Evolutionary conservation across 768 basidiomycete species (phyloP), one percentile per base, ranked within the genome.

Genomic region (Steccherinum ochraceum): DNA sequence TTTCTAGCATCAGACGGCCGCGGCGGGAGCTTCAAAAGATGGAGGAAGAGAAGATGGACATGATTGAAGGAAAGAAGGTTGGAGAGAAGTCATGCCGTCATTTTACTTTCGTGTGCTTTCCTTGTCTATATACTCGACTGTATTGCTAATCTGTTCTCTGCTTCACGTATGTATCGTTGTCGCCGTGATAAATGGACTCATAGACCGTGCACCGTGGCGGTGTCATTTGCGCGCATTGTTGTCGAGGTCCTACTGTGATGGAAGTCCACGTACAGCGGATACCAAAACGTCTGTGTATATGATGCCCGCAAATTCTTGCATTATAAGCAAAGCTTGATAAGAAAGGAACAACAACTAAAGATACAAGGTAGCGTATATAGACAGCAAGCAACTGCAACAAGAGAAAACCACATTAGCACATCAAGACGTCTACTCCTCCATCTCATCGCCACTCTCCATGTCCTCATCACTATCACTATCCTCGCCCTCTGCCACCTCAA

Each of bases 401-500:
- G 47, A 53, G 35, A 48, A 40, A 47, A 54, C 20, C 18, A 16
- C 48, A 48, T 48, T 25, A 41, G 49, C 46, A n/a, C 21, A 45
- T 13, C 24, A 45, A n/a, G 40, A 39, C 41, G 45, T 56, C 56
- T 64, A 76, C 65, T 78, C 77, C 57, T 79, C 69, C 78, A 80
- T 80, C 52, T 81, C 83, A 30, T 83, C 84, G 21, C 71, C 83
- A 49, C 80, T 81, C 42, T 83, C 84, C 44, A 82, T 83, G 19
- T 89, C 79, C 12, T 78, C 86, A 51, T 90, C 90, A 49, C 83
- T 84, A 43, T 43, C 41, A 54, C 84, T 88, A 16, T 90, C 89
- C 65, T 92, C 91, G 2, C 93, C 93, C 64, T 95, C 90, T 0
- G 85, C 91, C 48, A 96, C 92, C 21, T 89, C 84, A 54, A 97